Evolutionary conservation across 108 stramenopile genomes (phyloP).

Genomic region (Cyclotella baltica): DNA sequence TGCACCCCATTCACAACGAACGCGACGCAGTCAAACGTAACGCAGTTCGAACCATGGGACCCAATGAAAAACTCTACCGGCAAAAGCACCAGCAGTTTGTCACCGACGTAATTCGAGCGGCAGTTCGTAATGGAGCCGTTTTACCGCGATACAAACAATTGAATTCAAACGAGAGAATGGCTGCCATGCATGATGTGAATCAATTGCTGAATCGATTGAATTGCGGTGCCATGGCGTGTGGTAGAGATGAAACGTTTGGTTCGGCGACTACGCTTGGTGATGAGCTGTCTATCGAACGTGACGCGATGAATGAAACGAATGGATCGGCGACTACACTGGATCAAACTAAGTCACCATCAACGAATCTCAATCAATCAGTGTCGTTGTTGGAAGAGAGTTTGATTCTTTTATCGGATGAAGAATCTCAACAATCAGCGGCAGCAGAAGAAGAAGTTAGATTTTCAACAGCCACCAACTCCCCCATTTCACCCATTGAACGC

Average conservation of each 20-base stretch:
- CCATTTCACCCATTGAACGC: conserved; percentile 26
- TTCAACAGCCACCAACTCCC: conserved; percentile 5
- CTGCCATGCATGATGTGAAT: conserved; percentile 11
- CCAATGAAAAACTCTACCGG: background rate
- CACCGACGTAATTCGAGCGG: background rate
- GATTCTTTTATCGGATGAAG: conserved; percentile 21
- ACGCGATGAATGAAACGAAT: background rate
- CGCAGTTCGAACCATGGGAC: background rate
- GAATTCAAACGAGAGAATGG: background rate
- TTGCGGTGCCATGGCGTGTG: background rate
- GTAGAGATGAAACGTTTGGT: background rate
- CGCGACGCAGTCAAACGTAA: background rate
- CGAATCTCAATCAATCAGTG: background rate
- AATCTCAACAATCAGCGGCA: background rate
- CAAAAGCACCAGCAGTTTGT: background rate
- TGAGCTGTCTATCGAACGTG: background rate
- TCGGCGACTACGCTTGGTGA: background rate
- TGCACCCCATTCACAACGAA: background rate
- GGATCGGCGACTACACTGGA: conserved; percentile 8
- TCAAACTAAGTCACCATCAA: background rate
- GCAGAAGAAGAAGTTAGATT: conserved; percentile 11
- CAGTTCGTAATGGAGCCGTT: background rate
- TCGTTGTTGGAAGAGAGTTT: conserved; percentile 21
- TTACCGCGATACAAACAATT: background rate
- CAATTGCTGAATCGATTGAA: conserved; percentile 21